Evolutionary conservation across 192 early-diverging fungal genomes (phyloP), one percentile per base, ranked within the genome.

Genomic region (Entomortierella beljakovae): DNA sequence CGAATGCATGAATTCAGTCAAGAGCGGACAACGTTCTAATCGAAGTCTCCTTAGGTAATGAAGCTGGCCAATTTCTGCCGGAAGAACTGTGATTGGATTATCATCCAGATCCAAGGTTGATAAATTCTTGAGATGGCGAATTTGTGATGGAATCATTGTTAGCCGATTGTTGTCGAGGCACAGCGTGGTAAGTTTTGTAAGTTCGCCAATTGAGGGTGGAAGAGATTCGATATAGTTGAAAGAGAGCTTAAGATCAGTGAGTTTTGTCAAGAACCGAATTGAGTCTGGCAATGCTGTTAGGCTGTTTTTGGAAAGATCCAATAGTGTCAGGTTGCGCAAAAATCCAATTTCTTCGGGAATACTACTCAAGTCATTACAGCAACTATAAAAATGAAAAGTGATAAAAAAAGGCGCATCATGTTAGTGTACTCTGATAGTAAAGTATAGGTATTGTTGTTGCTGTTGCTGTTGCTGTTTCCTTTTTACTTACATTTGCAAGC

Each of bases 271-370:
- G 50, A 81, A 81, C 6, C 85, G 84, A 40, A 96, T 88, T 0
- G 90, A 90, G 33, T 89, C 85, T 6, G 95, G 95, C 3, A 96
- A 71, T 6, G 34, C 33, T 18, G 80, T 83, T 6, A 96, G 72
- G 35, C 71, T 83, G 81, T 96, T 96, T 43, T 84, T 80, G 25
- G 90, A 82, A 1, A 95, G 68, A 42, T 89, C 86, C 20, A 95
- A 84, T 13, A 80, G 54, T 10, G 82, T 86, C 31, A 96, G 64
- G 69, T 89, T 90, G n/a, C 86, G 82, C 62, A 96, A 70, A 66
- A 90, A 87, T 18, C 93, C 93, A 69, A 96, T 90, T 55, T 92
- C 88, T 1, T 84, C 64, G 15, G 95, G 95, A 57, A 96, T 82
- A 43, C 76, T 69, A 20, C 82, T 81, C n/a, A 95, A 68, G 37